Conservation (phyloP, 1,284 basidiomycete species). For the Fistulina hepatica region DNA sequence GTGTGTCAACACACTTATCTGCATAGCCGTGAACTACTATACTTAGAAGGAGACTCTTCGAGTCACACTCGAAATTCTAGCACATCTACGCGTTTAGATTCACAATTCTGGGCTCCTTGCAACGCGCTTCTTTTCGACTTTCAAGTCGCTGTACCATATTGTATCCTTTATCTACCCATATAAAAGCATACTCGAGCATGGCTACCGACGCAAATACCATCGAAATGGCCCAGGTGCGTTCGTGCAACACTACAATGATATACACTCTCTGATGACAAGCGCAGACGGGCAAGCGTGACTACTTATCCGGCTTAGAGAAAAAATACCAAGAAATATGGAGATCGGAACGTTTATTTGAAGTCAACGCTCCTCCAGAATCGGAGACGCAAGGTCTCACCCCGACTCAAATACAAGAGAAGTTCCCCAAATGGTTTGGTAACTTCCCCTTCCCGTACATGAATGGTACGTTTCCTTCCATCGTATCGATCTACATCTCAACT, state of each 20-base stretch:
- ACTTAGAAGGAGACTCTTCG: no score
- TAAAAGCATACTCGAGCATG: constrained; percentile 25
- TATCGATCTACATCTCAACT: no score
- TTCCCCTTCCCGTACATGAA: constrained; percentile 99
- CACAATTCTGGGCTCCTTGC: no score
- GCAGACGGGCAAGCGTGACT: constrained; percentile 89
- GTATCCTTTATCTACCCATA: constrained; percentile 12
- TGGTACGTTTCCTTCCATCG: no score
- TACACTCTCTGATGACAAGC: constrained; percentile 6
- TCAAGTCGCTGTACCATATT: constrained; percentile 13
- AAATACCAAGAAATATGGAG: constrained; percentile 79
- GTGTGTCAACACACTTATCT: no score
- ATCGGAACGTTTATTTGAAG: constrained; percentile 66
- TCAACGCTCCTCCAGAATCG: constrained; percentile 65
- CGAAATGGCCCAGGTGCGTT: constrained; percentile 42
- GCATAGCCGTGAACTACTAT: no score
- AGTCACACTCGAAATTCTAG: no score
- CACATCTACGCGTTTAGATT: no score
- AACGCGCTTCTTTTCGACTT: no score
- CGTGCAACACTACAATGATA: background rate
- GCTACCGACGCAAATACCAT: constrained; percentile 32
- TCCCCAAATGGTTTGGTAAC: constrained; percentile 96
- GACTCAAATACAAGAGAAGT: constrained; percentile 56
- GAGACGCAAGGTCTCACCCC: constrained; percentile 54
- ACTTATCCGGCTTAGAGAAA: constrained; percentile 73